A percentile compares a stretch with the other conserved stretches of the same genome.
Conservation (phyloP, 129 eudicot species). For the Artemisia tridentata region DNA sequence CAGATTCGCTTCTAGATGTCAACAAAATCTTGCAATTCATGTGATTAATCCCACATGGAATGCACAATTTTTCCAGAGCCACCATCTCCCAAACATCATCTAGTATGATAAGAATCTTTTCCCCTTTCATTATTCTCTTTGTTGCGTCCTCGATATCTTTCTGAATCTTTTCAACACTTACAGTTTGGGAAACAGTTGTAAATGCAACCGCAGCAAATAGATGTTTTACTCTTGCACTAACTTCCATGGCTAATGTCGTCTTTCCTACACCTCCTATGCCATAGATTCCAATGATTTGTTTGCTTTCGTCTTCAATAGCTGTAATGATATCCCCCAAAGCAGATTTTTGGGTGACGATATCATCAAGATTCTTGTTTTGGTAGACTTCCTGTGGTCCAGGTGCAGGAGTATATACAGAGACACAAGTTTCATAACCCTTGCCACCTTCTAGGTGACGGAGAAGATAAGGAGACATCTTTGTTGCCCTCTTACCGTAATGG, state of each 20-base stretch:
- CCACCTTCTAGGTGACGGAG: too few species aligned
- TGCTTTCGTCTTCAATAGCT: not conserved
- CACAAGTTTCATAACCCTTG: not conserved
- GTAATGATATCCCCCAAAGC: slow-evolving; percentile 1
- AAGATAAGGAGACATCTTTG: not conserved
- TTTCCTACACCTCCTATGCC: slow-evolving; percentile 22
- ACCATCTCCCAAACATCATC: slow-evolving; percentile 24
- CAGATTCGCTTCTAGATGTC: too few species aligned
- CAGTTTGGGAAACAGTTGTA: not conserved
- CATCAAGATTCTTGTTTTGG: slow-evolving; percentile 8
- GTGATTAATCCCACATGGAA: too few species aligned
- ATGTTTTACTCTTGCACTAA: not conserved
- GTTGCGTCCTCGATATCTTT: not conserved
- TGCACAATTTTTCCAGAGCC: too few species aligned
- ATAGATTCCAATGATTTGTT: slow-evolving; percentile 20
- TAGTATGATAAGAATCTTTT: slow-evolving; percentile 15
- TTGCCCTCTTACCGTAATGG: not conserved
- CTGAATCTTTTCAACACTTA: not conserved
- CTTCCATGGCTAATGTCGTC: slow-evolving; percentile 14
- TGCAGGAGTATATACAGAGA: not conserved
- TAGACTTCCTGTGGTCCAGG: not conserved
- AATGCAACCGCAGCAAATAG: not conserved
- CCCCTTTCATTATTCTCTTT: too few species aligned
- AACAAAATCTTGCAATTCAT: too few species aligned
- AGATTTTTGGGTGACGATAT: not conserved